Evolutionary conservation across 2,329 filamentous ascomycete species (phyloP), one percentile per base, ranked within the genome.

Genomic region (Stenocarpella maydis): DNA sequence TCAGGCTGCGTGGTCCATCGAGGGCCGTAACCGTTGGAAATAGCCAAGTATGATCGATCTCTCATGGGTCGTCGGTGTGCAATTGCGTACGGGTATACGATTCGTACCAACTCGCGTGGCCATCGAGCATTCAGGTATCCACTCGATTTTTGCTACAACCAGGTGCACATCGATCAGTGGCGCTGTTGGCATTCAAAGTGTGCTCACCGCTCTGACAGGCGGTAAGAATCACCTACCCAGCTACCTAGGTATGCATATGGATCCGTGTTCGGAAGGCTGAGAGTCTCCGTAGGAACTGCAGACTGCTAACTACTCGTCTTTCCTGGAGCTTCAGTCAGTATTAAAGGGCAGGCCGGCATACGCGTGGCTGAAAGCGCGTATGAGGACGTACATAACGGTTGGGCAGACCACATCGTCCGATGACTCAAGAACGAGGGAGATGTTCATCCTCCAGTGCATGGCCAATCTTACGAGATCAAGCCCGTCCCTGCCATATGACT

Each of bases 261-360:
- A 17, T 17, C 1, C 3, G 14, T 17, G 9, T 9, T 21, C 9
- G n/a, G 50, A 12, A 34, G 28, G 6, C 26, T n/a, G 2, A 12
- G 2, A 6, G 3, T 4, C 9, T n/a, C 28, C 3, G n/a, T 12
- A 26, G 6, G 0, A 31, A 24, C 4, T 3, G 3, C n/a, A 4
- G 54, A 26, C 15, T 8, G 12, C 21, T 34, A 34, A 34, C 31
- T 9, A 12, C 9, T 21, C 17, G 17, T 10, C 39, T 43, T 1
- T 45, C 28, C 24, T 2, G 3, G 2, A 17, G 9, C 39, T 4
- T n/a, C 5, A 24, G 15, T 1, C 39, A 5, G 26, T 26, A 31
- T 15, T 12, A 28, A 4, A 8, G 21, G 4, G 15, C n/a, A 34
- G 15, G 8, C 6, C 24, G 4, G 31, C 31, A 34, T 34, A 9